phyloP scores from a whole-genome alignment of 192 early-diverging fungal genomes.

The Mortierella antarctica region DNA sequence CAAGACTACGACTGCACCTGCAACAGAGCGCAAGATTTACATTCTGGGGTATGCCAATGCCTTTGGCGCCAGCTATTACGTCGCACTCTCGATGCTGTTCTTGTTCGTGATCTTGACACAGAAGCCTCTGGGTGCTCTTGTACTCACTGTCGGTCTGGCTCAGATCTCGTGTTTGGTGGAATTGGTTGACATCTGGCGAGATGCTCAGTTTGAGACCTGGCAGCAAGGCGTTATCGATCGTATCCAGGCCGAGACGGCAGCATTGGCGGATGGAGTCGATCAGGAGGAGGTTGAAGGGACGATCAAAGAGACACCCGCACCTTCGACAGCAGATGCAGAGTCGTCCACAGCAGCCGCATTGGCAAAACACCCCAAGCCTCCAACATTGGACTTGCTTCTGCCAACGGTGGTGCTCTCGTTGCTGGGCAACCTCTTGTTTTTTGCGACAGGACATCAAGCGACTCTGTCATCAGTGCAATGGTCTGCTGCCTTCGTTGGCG shows the following conservation, averaged over 20 bases:
- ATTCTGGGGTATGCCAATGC: slow-evolving; percentile 74
- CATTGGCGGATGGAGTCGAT: neutral
- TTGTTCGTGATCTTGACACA: slow-evolving; percentile 74
- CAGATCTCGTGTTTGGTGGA: slow-evolving; percentile 60
- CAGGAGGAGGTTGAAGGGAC: slow-evolving; percentile 5
- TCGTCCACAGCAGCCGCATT: neutral
- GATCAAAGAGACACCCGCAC: slow-evolving; percentile 1
- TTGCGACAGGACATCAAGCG: slow-evolving; percentile 93
- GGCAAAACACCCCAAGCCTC: slow-evolving; percentile 15
- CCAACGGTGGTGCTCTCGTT: slow-evolving; percentile 61
- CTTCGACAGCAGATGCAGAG: slow-evolving; percentile 2
- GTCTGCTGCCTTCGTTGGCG: slow-evolving; percentile 88
- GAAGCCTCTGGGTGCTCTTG: slow-evolving; percentile 84
- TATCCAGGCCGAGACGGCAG: slow-evolving; percentile 19
- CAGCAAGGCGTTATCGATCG: slow-evolving; percentile 9
- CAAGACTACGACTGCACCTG: neutral
- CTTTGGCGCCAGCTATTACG: slow-evolving; percentile 74
- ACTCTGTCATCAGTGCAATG: slow-evolving; percentile 92
- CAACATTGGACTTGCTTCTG: slow-evolving; percentile 44
- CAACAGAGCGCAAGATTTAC: slow-evolving; percentile 44
- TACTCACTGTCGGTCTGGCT: slow-evolving; percentile 59
- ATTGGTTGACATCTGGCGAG: slow-evolving; percentile 58
- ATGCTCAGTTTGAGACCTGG: slow-evolving; percentile 43
- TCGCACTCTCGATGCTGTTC: slow-evolving; percentile 70
- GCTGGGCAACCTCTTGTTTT: slow-evolving; percentile 75